Percentiles rank a stretch among this genome's conserved stretches.
Evolutionary conservation across 164 flowering plant species (phyloP).

Genomic region (Cinnamomum chago): DNA sequence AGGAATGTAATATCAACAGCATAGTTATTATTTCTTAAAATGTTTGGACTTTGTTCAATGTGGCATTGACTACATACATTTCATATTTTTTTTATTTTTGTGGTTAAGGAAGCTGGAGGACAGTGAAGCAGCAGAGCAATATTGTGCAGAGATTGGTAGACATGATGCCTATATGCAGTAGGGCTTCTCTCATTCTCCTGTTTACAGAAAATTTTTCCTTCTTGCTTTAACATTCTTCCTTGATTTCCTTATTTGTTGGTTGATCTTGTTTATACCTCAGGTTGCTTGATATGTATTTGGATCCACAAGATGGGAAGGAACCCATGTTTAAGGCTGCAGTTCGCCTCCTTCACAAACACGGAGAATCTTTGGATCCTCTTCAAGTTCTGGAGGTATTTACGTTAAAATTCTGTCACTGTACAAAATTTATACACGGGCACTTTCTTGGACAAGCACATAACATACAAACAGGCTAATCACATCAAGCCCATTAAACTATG

Average conservation of each 20-base stretch:
- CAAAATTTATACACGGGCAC: neutral
- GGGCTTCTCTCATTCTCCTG: constrained; percentile 22
- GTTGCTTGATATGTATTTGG: constrained; percentile 96
- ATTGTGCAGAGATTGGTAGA: constrained; percentile 95
- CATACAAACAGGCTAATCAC: too few relatives aligned
- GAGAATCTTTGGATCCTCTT: constrained; percentile 84
- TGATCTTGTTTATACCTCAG: constrained; percentile 28
- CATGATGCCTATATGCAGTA: constrained; percentile 98
- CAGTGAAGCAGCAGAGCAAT: constrained; percentile 94
- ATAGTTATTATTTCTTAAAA: neutral
- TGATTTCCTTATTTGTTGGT: neutral
- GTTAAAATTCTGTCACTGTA: neutral
- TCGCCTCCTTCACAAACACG: constrained; percentile 96
- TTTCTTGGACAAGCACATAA: too few relatives aligned
- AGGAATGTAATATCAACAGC: neutral
- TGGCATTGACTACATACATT: neutral
- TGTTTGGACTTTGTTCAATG: neutral
- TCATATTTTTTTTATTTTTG: neutral
- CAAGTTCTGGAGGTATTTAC: constrained; percentile 80
- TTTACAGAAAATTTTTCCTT: neutral
- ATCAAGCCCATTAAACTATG: too few relatives aligned
- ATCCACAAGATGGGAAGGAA: constrained; percentile 89
- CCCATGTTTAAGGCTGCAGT: constrained; percentile 99
- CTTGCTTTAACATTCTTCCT: neutral
- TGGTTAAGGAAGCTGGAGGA: constrained; percentile 80